Base-by-base conservation (phyloP, 179 eudicot genomes). In the Spinacia oleracea region DNA sequence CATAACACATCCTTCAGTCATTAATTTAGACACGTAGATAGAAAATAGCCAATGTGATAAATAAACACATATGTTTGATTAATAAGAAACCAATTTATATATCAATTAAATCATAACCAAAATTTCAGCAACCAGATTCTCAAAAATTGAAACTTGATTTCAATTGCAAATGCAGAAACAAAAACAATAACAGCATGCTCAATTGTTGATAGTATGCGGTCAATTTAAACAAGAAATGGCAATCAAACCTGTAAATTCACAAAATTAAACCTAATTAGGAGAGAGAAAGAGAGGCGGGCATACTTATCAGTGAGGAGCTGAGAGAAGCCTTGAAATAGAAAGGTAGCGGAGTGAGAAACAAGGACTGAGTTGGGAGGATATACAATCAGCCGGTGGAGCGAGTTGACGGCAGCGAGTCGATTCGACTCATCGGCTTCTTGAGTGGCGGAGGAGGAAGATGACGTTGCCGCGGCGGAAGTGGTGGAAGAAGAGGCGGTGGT, bases 251-350 rank as follows among this genome's bases (percentile, higher is more conserved):
- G 64, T 20, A 9, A 34, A n/a, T 29, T 0, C 9, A 46, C 11
- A 1, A 48, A 42, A 2, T 7, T 8, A 80, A 80, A 55, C 55
- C 66, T 65, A 46, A 18, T 65, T n/a, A 31, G 35, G 40, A 11
- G 31, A 69, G 32, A 32, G 43, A 46, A 35, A 83, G 51, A 70
- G 71, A 32, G 23, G 34, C 5, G 40, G 18, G 10, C 76, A 62
- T 89, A 95, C 98, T 89, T 90, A 86, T 95, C 97, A 48, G 86
- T 78, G 43, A 95, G 88, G 46, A 95, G 97, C 76, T 93, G 92
- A 73, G 91, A 89, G 79, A 95, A 85, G 72, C 91, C 94, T 70
- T 95, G 98, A 79, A 85, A 87, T 68, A 95, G 91, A 77, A 86
- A 93, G 42, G 93, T 85, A 70, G 98, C 94, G 73, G 97, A 88